Evolutionary conservation across 345 rosid species (phyloP), one percentile per base, ranked within the genome.

Genomic region (Salix exigua): DNA sequence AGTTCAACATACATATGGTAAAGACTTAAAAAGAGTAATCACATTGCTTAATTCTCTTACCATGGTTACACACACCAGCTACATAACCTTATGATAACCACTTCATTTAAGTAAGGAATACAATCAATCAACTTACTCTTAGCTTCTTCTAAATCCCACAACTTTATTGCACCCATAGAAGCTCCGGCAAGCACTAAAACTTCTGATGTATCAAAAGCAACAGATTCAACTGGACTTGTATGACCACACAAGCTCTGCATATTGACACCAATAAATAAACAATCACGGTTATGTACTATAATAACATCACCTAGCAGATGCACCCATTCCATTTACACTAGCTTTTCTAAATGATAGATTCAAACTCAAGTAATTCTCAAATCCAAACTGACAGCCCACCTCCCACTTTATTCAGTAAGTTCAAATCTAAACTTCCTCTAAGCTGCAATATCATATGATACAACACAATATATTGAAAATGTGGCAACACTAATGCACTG

Each of bases 71-170:
- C 21, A 31, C 60, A 23, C 21, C 60, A 42, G 63, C 68, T 19
- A 53, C 6, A 8, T 74, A 19, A 26, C n/a, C 30, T 35, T 37
- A 37, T 25, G 66, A 67, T 74, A 66, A 63, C 38, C 66, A 17
- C 23, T 72, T 28, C 17, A 3, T 53, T 65, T 30, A 61, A 58
- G 17, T 42, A 50, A 68, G 51, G 51, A 78, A 62, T 14, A 38
- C 70, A 81, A 83, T 6, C 71, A 53, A 66, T 68, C 31, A 66
- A 86, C 92, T 79, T 89, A 91, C 96, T 80, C 85, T 91, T 91
- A 76, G 89, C 86, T 79, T 88, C 96, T 84, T 91, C 96, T 70
- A 91, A 78, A 86, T 91, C 96, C 96, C 96, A 91, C 61, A 91
- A 83, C 87, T 91, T 91, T 76, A 91, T 82, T 46, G 80, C 87